phyloP scores from a whole-genome alignment of 139 green algal genomes.

The Coelastrella sp. region DNA sequence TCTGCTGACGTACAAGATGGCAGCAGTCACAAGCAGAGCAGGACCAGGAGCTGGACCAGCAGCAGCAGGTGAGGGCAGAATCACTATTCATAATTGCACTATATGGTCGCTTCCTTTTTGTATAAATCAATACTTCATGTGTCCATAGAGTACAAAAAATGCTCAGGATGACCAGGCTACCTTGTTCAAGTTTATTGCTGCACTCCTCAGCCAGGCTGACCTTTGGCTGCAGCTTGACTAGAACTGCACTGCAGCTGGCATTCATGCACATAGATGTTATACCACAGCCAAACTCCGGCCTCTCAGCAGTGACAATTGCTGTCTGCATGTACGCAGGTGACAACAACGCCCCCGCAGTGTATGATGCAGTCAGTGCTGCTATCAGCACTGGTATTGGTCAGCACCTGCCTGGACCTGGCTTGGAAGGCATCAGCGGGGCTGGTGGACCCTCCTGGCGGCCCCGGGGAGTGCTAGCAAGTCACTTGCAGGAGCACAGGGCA shows the following conservation, averaged over 20 bases:
- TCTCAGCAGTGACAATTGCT: background rate
- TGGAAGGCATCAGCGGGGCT: background rate
- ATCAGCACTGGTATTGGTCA: conserved; percentile 44
- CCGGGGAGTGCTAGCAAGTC: conserved; percentile 88
- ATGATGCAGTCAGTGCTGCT: conserved; percentile 37
- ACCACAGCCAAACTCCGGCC: too few species aligned
- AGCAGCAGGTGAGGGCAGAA: background rate
- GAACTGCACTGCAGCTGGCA: too few species aligned
- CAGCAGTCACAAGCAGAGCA: conserved; percentile 42
- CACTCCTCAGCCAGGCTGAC: too few species aligned
- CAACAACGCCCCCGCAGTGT: conserved; percentile 26
- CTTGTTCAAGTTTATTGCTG: too few species aligned
- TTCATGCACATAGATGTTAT: too few species aligned
- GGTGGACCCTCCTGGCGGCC: conserved; percentile 79
- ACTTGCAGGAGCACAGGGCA: conserved; percentile 90
- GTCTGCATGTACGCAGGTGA: background rate
- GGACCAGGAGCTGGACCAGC: conserved; percentile 13
- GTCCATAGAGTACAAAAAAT: background rate
- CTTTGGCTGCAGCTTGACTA: too few species aligned
- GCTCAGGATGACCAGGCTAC: too few species aligned
- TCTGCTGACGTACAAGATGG: conserved; percentile 46
- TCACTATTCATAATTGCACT: background rate
- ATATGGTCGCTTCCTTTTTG: too few species aligned
- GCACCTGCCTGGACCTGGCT: conserved; percentile 30
- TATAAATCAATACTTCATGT: background rate